These are phyloP conservation scores for Boletus huronensis DNA, from an alignment of 768 basidiomycete genomes.

Conservation along the genomic window DNA sequence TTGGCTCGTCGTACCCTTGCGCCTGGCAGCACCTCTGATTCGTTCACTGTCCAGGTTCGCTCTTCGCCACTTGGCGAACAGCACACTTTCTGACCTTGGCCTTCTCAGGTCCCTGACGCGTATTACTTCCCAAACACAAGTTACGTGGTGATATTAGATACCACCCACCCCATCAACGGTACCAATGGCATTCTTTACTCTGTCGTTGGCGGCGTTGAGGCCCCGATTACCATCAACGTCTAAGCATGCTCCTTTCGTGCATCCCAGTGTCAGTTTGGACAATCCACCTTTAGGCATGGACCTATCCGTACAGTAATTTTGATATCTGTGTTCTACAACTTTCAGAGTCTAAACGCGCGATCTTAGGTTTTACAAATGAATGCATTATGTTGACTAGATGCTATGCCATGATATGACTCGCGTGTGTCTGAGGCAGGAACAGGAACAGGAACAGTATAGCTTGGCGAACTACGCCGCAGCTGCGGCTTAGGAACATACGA, in stretches of 20 bases:
- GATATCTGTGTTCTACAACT: background rate
- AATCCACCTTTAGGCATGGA: background rate
- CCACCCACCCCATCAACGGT: slow-evolving; percentile 22
- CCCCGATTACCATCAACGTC: slow-evolving; percentile 13
- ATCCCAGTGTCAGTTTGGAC: background rate
- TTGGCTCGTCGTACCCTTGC: slow-evolving; percentile 20
- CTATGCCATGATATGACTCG: background rate
- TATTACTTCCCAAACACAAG: slow-evolving; percentile 17
- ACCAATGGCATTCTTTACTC: slow-evolving; percentile 19
- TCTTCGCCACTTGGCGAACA: background rate
- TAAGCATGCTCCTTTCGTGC: background rate
- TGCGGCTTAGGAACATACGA: background rate
- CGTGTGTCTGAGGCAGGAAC: background rate
- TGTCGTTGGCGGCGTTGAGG: slow-evolving; percentile 21
- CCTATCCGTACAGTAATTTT: background rate
- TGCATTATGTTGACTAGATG: background rate
- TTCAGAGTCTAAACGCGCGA: background rate
- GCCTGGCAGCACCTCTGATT: slow-evolving; percentile 4
- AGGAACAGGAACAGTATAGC: background rate
- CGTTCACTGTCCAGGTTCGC: slow-evolving; percentile 20
- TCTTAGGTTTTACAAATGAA: background rate
- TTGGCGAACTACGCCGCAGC: background rate
- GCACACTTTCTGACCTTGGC: background rate
- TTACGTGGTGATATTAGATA: slow-evolving; percentile 25
- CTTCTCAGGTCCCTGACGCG: slow-evolving; percentile 23